Evolutionary conservation across 2,329 filamentous ascomycete species (phyloP), one percentile per base, ranked within the genome.

Genomic region (Emergomyces orientalis): DNA sequence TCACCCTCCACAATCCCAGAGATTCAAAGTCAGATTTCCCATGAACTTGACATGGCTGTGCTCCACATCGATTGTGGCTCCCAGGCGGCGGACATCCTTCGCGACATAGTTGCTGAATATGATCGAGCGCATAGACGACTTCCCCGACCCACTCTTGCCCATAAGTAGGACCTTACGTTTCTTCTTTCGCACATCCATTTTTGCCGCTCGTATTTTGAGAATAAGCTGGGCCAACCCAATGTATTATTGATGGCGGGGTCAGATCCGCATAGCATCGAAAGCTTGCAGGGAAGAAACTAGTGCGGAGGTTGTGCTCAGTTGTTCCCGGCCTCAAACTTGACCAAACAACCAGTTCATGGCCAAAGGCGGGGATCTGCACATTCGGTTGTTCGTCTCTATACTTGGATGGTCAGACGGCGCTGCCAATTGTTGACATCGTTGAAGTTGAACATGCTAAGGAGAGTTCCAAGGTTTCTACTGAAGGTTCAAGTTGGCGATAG

Each of bases 81-180:
- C 94, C 62, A 99, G 81, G 63, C 94, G 82, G 47, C 94, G 84
- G 7, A 96, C 96, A 76, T 99, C 94, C 73, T 95, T 91, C 63
- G 94, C 94, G 67, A 97, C 92, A 75, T 97, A 97, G 77, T 97
- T 97, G 81, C 90, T 96, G 78, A 99, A 99, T 75, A 99, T 97
- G 73, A 99, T 97, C 72, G 89, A 94, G 67, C 94, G 86, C 94
- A 99, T 99, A 63, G 91, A 97, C 51, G 92, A 97, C 78, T 99
- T 99, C 62, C 94, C 94, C 0, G 93, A 96, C 62, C 94, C 94
- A 66, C 90, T 96, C 80, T 97, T 97, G 69, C 94, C 94, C 94
- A 92, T 92, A 65, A 92, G 80, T 59, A 92, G 81, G 60, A 92
- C 89, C 82, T 92, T 92, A 80, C 90, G 90, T 82, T 92, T 92